Base-by-base conservation (phyloP, 2,329 filamentous ascomycete species). In the Neofusicoccum parvum region DNA sequence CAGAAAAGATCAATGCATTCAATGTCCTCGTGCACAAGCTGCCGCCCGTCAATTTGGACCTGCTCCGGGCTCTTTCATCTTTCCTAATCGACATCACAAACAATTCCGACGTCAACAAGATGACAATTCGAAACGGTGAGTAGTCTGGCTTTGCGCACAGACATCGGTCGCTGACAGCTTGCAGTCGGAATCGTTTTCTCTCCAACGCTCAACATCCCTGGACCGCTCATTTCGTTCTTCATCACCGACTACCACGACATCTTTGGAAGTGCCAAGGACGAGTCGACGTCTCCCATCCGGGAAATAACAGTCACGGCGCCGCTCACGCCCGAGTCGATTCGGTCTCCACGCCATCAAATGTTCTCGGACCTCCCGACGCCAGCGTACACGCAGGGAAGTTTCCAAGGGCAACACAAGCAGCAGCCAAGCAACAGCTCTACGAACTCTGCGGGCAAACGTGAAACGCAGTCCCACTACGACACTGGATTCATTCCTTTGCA, bases 151-250 rank as follows among this genome's bases (percentile, higher is more conserved):
- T 23, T 3, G 5, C 5, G 3, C 14, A 11, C 6, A 15, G 15
- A 10, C 17, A n/a, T 9, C 12, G 3, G 36, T 5, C 37, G 17
- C 43, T 64, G 27, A 58, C 15, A 6, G 41, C 5, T 2, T n/a
- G 39, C 68, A 80, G 92, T 99, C 64, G 94, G 95, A 69, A 98
- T 99, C 71, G 94, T 99, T 65, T 99, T 99, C 78, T 96, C 95
- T 15, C 95, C 95, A 0, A 98, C 95, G 0, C 85, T 99, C 63
- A 98, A 98, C 76, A 97, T 99, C 49, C 94, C 95, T 0, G 93
- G 93, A 0, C 94, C 94, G 0, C 90, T 99, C 11, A 97, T 99
- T 76, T 93, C 94, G 3, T 86, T 96, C 77, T 95, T 99, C 77
- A 84, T 99, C 66, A 94, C 95, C 69, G 94, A 98, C 73, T 97